Percentiles rank a stretch among this genome's conserved stretches.
phyloP scores from a whole-genome alignment of 345 rosid genomes.

The rapeseed (Brassica napus) region DNA sequence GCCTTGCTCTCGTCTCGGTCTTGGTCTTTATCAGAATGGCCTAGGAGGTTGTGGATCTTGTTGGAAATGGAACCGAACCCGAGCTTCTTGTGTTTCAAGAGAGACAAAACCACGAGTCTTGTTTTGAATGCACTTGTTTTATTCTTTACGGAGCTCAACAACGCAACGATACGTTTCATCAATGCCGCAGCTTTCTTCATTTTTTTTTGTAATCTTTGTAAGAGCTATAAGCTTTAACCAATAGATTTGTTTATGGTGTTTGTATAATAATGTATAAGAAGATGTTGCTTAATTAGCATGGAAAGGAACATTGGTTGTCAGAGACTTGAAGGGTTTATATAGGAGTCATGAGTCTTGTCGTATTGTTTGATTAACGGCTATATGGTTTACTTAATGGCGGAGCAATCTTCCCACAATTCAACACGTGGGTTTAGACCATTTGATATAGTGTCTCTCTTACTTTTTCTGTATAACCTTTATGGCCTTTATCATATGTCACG shows the following conservation, averaged over 20 bases:
- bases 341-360: constrained; percentile 17
- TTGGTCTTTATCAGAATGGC: constrained; percentile 32
- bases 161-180: constrained; percentile 50
- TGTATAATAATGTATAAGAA: neutral
- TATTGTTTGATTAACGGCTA: constrained; percentile 12
- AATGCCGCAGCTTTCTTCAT: constrained; percentile 70
- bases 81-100: constrained; percentile 53
- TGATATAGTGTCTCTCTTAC: constrained; percentile 16
- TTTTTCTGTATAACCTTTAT: constrained; percentile 27
- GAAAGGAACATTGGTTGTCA: constrained; percentile 30
- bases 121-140: constrained; percentile 48
- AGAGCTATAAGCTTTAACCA: neutral
- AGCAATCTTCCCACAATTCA: constrained; percentile 30
- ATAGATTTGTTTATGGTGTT: neutral
- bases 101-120: constrained; percentile 54
- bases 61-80: constrained; percentile 52
- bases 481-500: constrained; percentile 31
- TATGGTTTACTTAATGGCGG: constrained; percentile 35
- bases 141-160: neutral
- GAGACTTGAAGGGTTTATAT: constrained; percentile 28
- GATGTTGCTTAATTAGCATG: constrained; percentile 31
- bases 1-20: constrained; percentile 36
- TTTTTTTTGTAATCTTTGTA: neutral
- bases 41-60: constrained; percentile 58
- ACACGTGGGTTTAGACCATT: constrained; percentile 32